phyloP scores from a whole-genome alignment of 768 basidiomycete genomes.

The Pleurotus platypus region DNA sequence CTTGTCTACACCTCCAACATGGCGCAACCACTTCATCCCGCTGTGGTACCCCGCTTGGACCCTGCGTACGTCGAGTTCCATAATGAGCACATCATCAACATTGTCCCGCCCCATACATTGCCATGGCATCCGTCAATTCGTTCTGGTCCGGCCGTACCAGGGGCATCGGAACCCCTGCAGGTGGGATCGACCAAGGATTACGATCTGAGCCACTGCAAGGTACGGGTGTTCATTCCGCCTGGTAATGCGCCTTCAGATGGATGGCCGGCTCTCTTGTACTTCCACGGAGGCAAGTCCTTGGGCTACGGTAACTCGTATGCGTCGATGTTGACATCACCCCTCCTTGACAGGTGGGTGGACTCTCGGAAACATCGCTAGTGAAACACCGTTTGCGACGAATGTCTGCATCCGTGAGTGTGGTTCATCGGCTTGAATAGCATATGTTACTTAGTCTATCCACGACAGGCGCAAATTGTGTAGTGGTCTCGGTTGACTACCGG shows the following conservation, averaged over 20 bases:
- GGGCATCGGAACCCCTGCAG: slow-evolving; percentile 49
- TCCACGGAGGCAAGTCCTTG: slow-evolving; percentile 57
- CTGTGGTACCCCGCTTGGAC: slow-evolving; percentile 53
- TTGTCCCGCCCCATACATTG: slow-evolving; percentile 49
- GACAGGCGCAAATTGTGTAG: slow-evolving; percentile 57
- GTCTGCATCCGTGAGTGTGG: slow-evolving; percentile 48
- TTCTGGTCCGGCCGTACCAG: slow-evolving; percentile 47
- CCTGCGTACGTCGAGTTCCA: slow-evolving; percentile 67
- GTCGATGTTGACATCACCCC: not conserved
- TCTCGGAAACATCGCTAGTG: slow-evolving; percentile 58
- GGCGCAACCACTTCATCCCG: slow-evolving; percentile 56
- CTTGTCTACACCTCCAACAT: slow-evolving; percentile 6
- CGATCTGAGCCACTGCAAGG: slow-evolving; percentile 44
- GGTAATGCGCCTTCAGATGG: slow-evolving; percentile 46
- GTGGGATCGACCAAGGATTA: slow-evolving; percentile 57
- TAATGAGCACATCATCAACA: slow-evolving; percentile 40
- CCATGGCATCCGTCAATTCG: slow-evolving; percentile 63
- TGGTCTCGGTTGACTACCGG: slow-evolving; percentile 67
- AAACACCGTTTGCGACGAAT: slow-evolving; percentile 58
- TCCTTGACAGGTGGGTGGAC: slow-evolving; percentile 66
- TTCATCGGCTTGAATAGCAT: not conserved
- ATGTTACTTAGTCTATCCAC: not conserved
- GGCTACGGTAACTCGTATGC: not conserved
- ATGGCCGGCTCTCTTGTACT: slow-evolving; percentile 74
- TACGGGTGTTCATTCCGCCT: slow-evolving; percentile 64